Percentiles rank a stretch among this genome's conserved stretches.
Evolutionary conservation across 1,284 basidiomycete species (phyloP).

Genomic region (Trichosporon inkin): DNA sequence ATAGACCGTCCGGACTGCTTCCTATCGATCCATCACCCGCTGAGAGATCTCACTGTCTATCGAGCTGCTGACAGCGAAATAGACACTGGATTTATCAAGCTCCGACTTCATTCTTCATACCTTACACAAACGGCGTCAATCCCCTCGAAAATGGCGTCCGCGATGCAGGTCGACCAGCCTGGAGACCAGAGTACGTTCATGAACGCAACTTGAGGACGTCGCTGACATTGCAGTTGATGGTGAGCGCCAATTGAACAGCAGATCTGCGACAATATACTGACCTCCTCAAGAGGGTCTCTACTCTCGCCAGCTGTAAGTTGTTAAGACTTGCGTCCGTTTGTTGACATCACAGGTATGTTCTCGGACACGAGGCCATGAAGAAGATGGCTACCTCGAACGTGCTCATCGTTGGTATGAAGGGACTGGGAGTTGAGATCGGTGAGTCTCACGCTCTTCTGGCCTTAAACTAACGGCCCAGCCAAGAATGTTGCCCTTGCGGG

Average conservation of each 20-base stretch:
- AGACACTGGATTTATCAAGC: background rate
- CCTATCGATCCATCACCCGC: background rate
- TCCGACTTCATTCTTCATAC: background rate
- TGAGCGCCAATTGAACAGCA: constrained; percentile 18
- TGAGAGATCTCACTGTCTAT: constrained; percentile 2
- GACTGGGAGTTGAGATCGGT: constrained; percentile 96
- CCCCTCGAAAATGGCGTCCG: constrained; percentile 37
- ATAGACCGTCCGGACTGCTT: background rate
- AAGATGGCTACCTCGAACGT: constrained; percentile 97
- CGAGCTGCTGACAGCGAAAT: background rate
- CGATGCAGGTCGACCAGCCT: constrained; percentile 46
- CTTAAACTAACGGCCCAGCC: constrained; percentile 57
- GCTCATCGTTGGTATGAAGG: constrained; percentile 87
- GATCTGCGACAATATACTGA: background rate
- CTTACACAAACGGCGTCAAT: background rate
- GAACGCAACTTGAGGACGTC: background rate
- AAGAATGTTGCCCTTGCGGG: constrained; percentile 95
- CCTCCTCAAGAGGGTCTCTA: constrained; percentile 70
- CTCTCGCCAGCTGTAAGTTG: constrained; percentile 85
- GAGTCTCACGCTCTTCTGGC: constrained; percentile 29
- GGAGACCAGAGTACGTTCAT: constrained; percentile 41
- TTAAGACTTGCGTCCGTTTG: constrained; percentile 20
- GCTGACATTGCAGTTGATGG: constrained; percentile 38
- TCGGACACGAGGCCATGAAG: constrained; percentile 99
- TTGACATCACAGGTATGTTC: constrained; percentile 67